phyloP scores from a whole-genome alignment of 345 rosid genomes.

The Pseudoturritis turrita region DNA sequence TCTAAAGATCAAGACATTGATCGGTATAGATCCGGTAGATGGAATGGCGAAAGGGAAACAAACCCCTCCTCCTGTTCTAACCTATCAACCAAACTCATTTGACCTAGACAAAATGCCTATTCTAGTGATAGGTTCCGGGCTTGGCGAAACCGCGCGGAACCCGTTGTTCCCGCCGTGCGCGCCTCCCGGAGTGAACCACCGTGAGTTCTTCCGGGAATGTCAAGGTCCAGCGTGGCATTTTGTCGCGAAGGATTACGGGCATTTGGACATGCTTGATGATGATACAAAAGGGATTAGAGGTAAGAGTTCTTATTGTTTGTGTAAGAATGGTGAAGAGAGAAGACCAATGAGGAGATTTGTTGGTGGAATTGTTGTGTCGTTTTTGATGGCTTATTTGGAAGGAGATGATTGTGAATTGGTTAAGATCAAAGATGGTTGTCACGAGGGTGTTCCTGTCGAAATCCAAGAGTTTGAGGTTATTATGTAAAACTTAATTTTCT shows the following conservation, averaged over 20 bases:
- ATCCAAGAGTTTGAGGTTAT: conserved; percentile 42
- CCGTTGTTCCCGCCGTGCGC: conserved; percentile 74
- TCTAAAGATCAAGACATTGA: conserved; percentile 50
- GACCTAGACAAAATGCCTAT: conserved; percentile 48
- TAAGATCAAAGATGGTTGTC: conserved; percentile 47
- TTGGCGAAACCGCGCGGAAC: conserved; percentile 49
- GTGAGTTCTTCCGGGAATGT: conserved; percentile 62
- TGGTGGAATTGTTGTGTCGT: conserved; percentile 64
- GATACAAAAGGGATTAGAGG: conserved; percentile 68
- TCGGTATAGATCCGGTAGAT: conserved; percentile 86
- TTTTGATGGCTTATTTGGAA: conserved; percentile 54
- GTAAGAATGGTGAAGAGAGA: conserved; percentile 66
- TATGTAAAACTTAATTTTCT: conserved; percentile 13
- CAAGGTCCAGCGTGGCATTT: conserved; percentile 62
- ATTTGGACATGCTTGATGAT: conserved; percentile 76
- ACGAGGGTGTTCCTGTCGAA: conserved; percentile 45
- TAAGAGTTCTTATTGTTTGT: conserved; percentile 51
- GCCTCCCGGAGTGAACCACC: conserved; percentile 70
- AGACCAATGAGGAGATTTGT: conserved; percentile 78
- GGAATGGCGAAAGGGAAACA: conserved; percentile 67
- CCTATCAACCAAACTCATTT: conserved; percentile 61
- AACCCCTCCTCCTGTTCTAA: conserved; percentile 72
- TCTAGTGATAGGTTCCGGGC: conserved; percentile 73
- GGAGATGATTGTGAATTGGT: conserved; percentile 48
- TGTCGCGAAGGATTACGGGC: conserved; percentile 73